Evolutionary conservation across 1,284 basidiomycete genomes (phyloP).

Genomic region (Puccinia brachypodii): DNA sequence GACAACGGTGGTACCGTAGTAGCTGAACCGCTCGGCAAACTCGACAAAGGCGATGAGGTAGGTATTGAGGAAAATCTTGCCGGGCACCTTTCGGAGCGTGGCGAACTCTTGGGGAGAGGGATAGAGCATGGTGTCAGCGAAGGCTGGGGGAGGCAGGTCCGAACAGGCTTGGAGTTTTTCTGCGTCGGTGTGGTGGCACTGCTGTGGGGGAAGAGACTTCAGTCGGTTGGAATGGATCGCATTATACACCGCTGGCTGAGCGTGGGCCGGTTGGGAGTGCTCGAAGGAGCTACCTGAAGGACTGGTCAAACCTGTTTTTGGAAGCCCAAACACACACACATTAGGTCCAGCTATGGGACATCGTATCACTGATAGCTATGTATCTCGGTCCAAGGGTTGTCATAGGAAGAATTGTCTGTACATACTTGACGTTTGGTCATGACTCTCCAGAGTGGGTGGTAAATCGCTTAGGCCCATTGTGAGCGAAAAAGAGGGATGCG

Average conservation of each 20-base stretch:
- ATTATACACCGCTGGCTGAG: background rate
- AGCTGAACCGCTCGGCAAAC: conserved; percentile 73
- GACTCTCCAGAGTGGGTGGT: background rate
- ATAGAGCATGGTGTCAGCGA: conserved; percentile 8
- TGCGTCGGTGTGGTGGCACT: background rate
- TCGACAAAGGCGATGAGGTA: conserved; percentile 71
- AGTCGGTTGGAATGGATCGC: background rate
- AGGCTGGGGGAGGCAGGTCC: background rate
- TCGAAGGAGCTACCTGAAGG: background rate
- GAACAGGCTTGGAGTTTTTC: background rate
- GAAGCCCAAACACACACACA: background rate
- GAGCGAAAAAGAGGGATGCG: background rate
- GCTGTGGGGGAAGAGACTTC: background rate
- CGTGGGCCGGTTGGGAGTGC: background rate
- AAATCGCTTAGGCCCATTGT: conserved; percentile 4
- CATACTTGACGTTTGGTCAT: background rate
- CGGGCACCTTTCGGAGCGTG: conserved; percentile 19
- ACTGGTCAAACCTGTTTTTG: background rate
- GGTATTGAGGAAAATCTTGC: conserved; percentile 49
- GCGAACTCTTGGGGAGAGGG: conserved; percentile 27
- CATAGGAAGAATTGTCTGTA: background rate
- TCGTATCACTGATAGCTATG: too few relatives aligned
- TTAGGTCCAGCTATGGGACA: background rate
- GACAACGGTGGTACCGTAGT: conserved; percentile 62
- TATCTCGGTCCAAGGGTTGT: background rate